Evolutionary conservation across 2,329 filamentous ascomycete genomes (phyloP), one percentile per base, ranked within the genome.

Genomic region (Neonectria magnoliae): DNA sequence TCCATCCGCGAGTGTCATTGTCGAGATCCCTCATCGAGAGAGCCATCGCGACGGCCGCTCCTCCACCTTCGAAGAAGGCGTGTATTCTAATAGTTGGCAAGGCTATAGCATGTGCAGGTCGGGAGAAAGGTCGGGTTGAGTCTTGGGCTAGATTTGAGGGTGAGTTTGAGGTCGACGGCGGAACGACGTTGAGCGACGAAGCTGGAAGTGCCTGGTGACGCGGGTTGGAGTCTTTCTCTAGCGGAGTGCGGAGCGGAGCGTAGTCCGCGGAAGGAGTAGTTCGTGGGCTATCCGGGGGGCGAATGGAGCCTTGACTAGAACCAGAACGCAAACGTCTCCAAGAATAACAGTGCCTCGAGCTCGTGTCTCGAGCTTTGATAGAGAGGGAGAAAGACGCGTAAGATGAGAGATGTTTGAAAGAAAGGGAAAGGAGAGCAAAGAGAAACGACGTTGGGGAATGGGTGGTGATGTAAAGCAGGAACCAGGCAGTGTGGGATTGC

Each of bases 1-100:
- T 91, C 95, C 95, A 98, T 74, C 96, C 95, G 68, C 94, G 89
- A 68, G 91, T 91, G 82, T 98, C 95, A 82, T 95, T 96, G 77
- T 89, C 86, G 69, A 91, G 75, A 38, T 73, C 78, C 55, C 70
- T 72, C 60, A 69, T 71, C 62, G 61, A 69, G 71, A 77, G 61
- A 58, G 78, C 77, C 81, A 84, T 85, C 76, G 73, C 75, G 65
- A 67, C 71, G 38, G 54, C 65, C 42, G 47, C 31, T 59, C 51
- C 36, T 51, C 64, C 52, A 55, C 41, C 69, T 67, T 47, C 47
- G 33, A 25, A 42, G 27, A 45, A 44, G 52, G 48, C 44, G 48
- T 47, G 33, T 55, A n/a, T 58, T 10, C 38, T 50, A n/a, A 31
- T 16, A 8, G 27, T 22, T 10, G 48, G 54, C 20, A 20, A 45